phyloP scores from a whole-genome alignment of 2,329 filamentous ascomycete genomes.

The Aspergillus brasiliensis region DNA sequence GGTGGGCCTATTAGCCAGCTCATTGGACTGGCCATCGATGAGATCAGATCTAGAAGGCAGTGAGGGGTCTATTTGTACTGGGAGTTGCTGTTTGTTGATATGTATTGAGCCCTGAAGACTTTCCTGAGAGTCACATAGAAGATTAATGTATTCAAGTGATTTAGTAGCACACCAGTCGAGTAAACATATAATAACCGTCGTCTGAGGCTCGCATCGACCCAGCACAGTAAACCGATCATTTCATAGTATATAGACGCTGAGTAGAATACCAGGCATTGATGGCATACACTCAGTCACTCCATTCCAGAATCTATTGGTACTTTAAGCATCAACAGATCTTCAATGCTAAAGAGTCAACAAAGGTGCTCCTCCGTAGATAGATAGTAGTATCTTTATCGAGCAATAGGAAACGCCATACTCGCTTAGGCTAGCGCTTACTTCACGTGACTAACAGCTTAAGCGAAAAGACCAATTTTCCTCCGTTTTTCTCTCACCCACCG shows the following conservation, averaged over 20 bases:
- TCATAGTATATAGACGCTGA: no score
- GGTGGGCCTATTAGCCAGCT: slow-evolving; percentile 4
- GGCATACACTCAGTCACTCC: no score
- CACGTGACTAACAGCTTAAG: background rate
- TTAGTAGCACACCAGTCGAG: no score
- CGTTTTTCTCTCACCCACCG: background rate
- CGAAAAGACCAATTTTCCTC: background rate
- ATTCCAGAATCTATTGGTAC: background rate
- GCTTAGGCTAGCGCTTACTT: background rate
- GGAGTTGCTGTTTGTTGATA: background rate
- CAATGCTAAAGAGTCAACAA: background rate
- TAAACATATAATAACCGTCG: no score
- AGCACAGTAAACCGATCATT: no score
- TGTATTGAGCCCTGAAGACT: no score
- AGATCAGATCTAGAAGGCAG: background rate
- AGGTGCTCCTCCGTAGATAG: background rate
- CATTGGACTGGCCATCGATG: background rate
- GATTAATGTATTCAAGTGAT: no score
- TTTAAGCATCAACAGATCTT: background rate
- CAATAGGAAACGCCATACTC: background rate
- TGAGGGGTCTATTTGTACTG: background rate
- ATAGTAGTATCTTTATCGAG: background rate
- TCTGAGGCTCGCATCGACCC: no score
- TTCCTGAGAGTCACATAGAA: no score
- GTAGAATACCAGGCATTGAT: no score